These are phyloP conservation scores for Chrysoporthe cubensis DNA, from an alignment of 2,329 filamentous ascomycete genomes.

Conservation along the genomic window DNA sequence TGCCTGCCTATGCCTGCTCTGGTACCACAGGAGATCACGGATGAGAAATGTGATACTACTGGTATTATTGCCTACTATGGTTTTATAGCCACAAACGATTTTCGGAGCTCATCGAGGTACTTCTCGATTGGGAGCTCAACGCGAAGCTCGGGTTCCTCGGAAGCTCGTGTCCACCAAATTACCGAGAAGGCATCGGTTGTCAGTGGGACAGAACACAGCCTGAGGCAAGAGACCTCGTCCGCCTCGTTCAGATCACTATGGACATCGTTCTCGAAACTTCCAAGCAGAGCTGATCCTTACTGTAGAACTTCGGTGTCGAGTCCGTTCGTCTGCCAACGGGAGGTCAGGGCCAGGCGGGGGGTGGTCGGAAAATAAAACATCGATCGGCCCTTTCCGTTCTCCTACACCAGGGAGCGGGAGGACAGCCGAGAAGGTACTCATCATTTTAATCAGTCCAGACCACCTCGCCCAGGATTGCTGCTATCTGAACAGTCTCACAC, in stretches of 20 bases:
- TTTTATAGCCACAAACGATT: neutral
- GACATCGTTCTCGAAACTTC: no score
- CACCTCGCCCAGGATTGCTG: neutral
- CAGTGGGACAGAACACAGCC: neutral
- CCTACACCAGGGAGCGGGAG: neutral
- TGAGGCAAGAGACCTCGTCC: neutral
- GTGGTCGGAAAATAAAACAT: constrained; percentile 18
- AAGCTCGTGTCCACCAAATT: neutral
- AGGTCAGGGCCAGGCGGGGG: neutral
- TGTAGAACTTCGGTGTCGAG: neutral
- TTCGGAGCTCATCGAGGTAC: neutral
- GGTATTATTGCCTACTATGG: neutral
- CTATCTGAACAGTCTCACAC: neutral
- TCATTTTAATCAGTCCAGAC: neutral
- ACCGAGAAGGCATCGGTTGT: neutral
- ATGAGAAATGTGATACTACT: neutral
- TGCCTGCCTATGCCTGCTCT: neutral
- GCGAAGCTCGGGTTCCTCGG: neutral
- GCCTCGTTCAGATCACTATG: neutral
- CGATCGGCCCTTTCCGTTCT: constrained; percentile 19
- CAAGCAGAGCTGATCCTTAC: neutral
- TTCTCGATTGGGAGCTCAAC: neutral
- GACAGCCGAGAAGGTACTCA: constrained; percentile 3
- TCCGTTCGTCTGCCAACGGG: neutral
- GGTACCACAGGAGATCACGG: neutral